phyloP scores from a whole-genome alignment of 2,329 filamentous ascomycete genomes.

The Penicillium polonicum region DNA sequence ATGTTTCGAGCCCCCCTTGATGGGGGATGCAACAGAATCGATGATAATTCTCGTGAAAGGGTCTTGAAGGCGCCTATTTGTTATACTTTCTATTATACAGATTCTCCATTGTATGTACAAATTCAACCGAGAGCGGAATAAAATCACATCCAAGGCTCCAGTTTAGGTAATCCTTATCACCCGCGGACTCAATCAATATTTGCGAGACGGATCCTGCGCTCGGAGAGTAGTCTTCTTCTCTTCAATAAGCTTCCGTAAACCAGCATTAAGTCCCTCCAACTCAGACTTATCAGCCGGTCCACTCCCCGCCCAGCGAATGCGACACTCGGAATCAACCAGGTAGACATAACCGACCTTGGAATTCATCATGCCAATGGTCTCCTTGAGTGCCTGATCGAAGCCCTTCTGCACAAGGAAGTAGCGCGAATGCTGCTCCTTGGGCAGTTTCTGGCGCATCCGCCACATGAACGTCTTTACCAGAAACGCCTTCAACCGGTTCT shows the following conservation, averaged over 20 bases:
- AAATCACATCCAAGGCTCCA: constrained; percentile 8
- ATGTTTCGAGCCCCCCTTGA: constrained; percentile 13
- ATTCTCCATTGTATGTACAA: constrained; percentile 30
- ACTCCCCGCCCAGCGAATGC: constrained; percentile 92
- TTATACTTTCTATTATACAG: constrained; percentile 26
- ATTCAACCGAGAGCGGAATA: constrained; percentile 21
- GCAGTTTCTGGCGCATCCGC: constrained; percentile 49
- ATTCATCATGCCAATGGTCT: constrained; percentile 71
- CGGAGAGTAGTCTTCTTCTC: constrained; percentile 35
- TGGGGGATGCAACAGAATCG: constrained; percentile 10
- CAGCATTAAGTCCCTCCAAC: constrained; percentile 45
- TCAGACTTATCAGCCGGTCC: constrained; percentile 44
- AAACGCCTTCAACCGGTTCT: constrained; percentile 66
- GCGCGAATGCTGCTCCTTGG: constrained; percentile 52
- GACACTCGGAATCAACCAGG: constrained; percentile 80
- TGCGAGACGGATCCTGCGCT: constrained; percentile 19
- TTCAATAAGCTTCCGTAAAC: constrained; percentile 43
- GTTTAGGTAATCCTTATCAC: constrained; percentile 1
- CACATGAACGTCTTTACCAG: constrained; percentile 57
- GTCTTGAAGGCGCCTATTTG: constrained; percentile 15
- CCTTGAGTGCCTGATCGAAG: constrained; percentile 55
- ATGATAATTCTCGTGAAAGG: constrained; percentile 18
- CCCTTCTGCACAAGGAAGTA: constrained; percentile 62
- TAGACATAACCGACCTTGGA: constrained; percentile 93
- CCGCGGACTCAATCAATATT: constrained; percentile 17